A percentile compares a stretch with the other conserved stretches of the same genome.
Evolutionary conservation across 805 yeast genomes (phyloP).

Genomic region (Yamadazyma phyllophila): DNA sequence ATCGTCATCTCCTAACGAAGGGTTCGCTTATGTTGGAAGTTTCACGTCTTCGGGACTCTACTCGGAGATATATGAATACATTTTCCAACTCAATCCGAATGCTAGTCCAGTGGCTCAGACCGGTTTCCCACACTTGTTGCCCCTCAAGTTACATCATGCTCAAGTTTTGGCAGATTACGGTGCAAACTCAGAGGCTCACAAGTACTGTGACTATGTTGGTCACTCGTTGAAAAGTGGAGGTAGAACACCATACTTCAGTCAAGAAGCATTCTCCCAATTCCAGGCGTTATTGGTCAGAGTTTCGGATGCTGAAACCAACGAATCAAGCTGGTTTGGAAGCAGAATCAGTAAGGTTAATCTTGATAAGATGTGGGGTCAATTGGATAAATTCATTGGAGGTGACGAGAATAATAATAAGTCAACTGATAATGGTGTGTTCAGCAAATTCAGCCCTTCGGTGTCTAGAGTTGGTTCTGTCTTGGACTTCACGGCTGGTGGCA

Average conservation of each 20-base stretch:
- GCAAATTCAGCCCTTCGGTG: constrained; percentile 67
- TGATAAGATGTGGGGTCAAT: constrained; percentile 84
- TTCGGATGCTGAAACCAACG: constrained; percentile 39
- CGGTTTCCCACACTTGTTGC: constrained; percentile 53
- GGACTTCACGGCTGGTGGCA: constrained; percentile 26
- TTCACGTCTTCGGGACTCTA: constrained; percentile 38
- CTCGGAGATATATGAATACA: constrained; percentile 70
- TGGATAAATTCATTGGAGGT: constrained; percentile 90
- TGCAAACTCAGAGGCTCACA: constrained; percentile 53
- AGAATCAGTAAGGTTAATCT: constrained; percentile 57
- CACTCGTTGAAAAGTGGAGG: constrained; percentile 22
- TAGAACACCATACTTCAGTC: constrained; percentile 28
- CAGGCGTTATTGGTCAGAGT: constrained; percentile 44
- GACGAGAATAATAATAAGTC: constrained; percentile 45
- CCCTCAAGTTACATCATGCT: constrained; percentile 67
- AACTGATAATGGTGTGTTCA: constrained; percentile 57
- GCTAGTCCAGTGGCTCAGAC: constrained; percentile 32
- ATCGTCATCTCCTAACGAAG: constrained; percentile 13
- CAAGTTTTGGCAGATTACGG: constrained; percentile 69
- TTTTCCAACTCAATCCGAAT: constrained; percentile 24
- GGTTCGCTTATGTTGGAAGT: constrained; percentile 26
- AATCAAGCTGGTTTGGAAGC: constrained; percentile 71
- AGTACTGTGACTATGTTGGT: constrained; percentile 53
- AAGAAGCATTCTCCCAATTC: constrained; percentile 26
- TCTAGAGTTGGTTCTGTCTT: constrained; percentile 51